Base-by-base conservation (phyloP, 169 alveolate genomes). In the Miamiensis avidus region DNA sequence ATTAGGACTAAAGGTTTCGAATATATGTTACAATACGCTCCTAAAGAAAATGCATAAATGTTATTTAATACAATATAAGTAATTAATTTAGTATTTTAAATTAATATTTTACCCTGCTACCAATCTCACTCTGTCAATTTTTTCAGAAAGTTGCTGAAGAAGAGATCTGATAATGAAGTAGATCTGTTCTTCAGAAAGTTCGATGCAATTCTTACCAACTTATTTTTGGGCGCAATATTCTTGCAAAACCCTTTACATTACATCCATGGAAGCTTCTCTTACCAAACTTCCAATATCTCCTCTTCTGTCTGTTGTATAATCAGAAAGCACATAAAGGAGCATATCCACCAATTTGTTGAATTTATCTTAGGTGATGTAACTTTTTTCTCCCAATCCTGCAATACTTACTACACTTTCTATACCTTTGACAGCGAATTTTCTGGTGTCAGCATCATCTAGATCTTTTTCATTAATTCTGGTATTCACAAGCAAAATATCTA, bases 241-340 rank as follows among this genome's bases (percentile, higher is more conserved):
- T 27, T 79, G 81, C 31, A 91, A 73, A 31, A 91, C 89, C 64
- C 75, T 85, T 30, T 84, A 72, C 15, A 94, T 82, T 30, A 94
- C 88, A 65, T 88, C 94, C 91, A 95, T 92, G 4, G 98, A 93
- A 33, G 95, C 96, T 86, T 95, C 98, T 82, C 99, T 88, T 0
- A 97, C 95, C 94, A 97, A 95, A 28, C 96, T 92, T 27, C 98
- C 99, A 34, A 96, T 97, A 82, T 97, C 99, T 34, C 99, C 99
- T 82, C 97, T 84, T 86, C 92, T 94, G 76, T 96, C 97, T 1
- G 90, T 86, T 33, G 95, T 88, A 77, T 96, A 96, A 79, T 96
- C 98, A 31, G 86, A 64, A 83, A 90, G 84, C 29, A 89, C 81
- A 20, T 31, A 31, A 29, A 72, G 81, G 0, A 91, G 34, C 29